These are phyloP conservation scores for Melaleuca quinquenervia DNA, from an alignment of 345 rosid species.

Conservation along the genomic window DNA sequence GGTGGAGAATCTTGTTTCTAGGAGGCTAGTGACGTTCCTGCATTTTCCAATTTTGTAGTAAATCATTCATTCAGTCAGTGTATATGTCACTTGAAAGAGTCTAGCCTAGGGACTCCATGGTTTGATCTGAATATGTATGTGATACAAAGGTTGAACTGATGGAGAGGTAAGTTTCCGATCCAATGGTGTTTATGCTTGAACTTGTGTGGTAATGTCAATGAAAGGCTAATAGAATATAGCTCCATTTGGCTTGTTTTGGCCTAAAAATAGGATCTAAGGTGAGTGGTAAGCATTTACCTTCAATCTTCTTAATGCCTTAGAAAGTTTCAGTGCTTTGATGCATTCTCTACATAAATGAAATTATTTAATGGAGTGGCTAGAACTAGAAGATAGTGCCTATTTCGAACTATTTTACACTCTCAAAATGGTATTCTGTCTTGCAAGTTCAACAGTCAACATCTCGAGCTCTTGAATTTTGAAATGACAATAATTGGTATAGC, in stretches of 20 bases:
- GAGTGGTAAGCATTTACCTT: background rate
- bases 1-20: background rate
- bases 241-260: background rate
- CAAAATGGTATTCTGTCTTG: background rate
- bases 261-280: background rate
- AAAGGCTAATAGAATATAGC: background rate
- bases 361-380: background rate
- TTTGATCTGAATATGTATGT: background rate
- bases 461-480: background rate
- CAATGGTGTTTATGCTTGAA: background rate
- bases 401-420: background rate
- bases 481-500: background rate
- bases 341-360: background rate
- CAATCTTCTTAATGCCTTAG: background rate
- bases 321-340: background rate
- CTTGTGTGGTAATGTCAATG: background rate
- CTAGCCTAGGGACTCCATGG: background rate
- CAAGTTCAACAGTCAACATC: background rate
- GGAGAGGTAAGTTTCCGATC: background rate
- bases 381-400: background rate
- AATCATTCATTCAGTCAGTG: background rate
- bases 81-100: background rate
- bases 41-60: background rate
- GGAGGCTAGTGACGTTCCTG: background rate
- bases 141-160: background rate